phyloP scores from a whole-genome alignment of 2,329 filamentous ascomycete genomes.

The Hymenoscyphus albidus region DNA sequence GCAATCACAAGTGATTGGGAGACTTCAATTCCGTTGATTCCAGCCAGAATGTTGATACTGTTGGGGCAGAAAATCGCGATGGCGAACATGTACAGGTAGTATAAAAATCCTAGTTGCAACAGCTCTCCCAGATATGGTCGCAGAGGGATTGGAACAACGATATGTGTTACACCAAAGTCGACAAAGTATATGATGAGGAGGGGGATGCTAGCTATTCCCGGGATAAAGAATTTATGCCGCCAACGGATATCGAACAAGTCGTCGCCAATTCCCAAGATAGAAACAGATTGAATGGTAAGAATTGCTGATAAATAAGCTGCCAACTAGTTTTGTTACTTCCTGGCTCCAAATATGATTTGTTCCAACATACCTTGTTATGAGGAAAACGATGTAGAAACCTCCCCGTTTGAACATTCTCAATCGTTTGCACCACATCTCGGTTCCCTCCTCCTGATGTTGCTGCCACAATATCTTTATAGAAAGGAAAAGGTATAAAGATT shows the following conservation, averaged over 20 bases:
- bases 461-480: constrained; percentile 96
- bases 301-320: constrained; percentile 93
- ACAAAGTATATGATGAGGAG: constrained; percentile 97
- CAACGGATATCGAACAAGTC: constrained; percentile 97
- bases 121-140: constrained; percentile 76
- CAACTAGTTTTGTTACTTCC: constrained; percentile 53
- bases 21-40: constrained; percentile 98
- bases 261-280: constrained; percentile 88
- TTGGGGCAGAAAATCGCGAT: constrained; percentile 98
- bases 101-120: constrained; percentile 75
- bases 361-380: constrained; percentile 71
- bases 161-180: constrained; percentile 94
- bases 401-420: constrained; percentile 57
- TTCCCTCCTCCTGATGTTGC: constrained; percentile 93
- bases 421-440: constrained; percentile 66
- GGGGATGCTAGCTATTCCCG: constrained; percentile 86
- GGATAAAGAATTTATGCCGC: constrained; percentile 98
- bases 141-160: constrained; percentile 84
- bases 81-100: constrained; percentile 96
- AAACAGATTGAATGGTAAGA: constrained; percentile 85
- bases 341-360: neutral
- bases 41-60: constrained; percentile 98
- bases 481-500: constrained; percentile 91
- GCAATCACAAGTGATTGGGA: constrained; percentile 91
- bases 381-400: constrained; percentile 88